Conservation (phyloP, 2,329 filamentous ascomycete species). For the Penicillium sp. region DNA sequence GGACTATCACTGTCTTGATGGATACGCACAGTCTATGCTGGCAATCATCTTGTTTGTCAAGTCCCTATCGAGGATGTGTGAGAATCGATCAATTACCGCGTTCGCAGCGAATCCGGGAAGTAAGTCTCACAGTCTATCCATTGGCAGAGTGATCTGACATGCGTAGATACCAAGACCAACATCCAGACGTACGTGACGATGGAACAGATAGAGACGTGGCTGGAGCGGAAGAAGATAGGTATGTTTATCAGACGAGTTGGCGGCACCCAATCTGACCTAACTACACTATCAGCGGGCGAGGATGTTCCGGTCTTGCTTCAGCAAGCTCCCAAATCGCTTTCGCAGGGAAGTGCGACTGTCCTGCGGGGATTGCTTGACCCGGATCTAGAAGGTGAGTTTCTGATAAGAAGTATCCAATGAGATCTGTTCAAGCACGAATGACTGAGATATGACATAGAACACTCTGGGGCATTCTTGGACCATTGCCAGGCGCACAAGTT, state of each 20-base stretch:
- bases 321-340: conserved; percentile 25
- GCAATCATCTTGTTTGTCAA: conserved; percentile 29
- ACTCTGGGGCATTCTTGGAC: conserved; percentile 27
- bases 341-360: conserved; percentile 23
- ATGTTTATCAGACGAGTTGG: background rate
- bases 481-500: conserved; percentile 23
- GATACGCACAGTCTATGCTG: conserved; percentile 28
- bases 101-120: conserved; percentile 32
- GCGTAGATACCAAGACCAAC: conserved; percentile 24
- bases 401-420: background rate
- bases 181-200: conserved; percentile 22
- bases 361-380: conserved; percentile 29
- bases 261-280: background rate
- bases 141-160: background rate
- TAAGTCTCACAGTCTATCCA: conserved; percentile 11
- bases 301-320: conserved; percentile 26
- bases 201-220: conserved; percentile 24
- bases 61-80: conserved; percentile 17
- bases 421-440: background rate
- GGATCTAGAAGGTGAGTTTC: conserved; percentile 20
- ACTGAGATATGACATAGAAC: conserved; percentile 9
- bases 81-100: conserved; percentile 13
- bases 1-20: conserved; percentile 27
- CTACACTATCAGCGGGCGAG: conserved; percentile 15
- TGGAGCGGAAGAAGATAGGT: conserved; percentile 27